A percentile compares a stretch with the other conserved stretches of the same genome.
These are phyloP conservation scores for Phalaenopsis hybrid DNA, from an alignment of 116 monocot species.

Conservation along the genomic window DNA sequence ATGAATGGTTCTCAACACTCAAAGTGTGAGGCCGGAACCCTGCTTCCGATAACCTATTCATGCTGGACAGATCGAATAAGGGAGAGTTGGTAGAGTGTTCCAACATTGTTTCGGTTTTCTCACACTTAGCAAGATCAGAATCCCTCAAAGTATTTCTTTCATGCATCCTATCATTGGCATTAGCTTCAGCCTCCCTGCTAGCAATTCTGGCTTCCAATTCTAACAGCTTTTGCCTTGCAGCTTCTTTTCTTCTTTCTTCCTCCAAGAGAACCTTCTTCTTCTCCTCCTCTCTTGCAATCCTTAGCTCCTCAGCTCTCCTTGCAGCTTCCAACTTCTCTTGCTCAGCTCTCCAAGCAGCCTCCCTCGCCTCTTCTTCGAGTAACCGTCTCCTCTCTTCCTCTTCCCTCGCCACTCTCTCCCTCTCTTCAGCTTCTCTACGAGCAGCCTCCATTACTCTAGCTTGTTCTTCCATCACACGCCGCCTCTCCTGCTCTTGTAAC, in stretches of 20 bases:
- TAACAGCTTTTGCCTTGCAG: slow-evolving; percentile 70
- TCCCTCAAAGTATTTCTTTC: slow-evolving; percentile 24
- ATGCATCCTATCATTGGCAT: slow-evolving; percentile 22
- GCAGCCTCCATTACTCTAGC: slow-evolving; percentile 57
- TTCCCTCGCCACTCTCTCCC: slow-evolving; percentile 65
- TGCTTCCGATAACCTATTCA: slow-evolving; percentile 37
- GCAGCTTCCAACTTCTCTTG: slow-evolving; percentile 65
- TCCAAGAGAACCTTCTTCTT: slow-evolving; percentile 54
- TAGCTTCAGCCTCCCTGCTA: slow-evolving; percentile 47
- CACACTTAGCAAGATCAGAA: slow-evolving; percentile 37
- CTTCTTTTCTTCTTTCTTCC: slow-evolving; percentile 92
- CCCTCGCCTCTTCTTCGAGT: slow-evolving; percentile 77
- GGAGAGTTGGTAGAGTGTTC: slow-evolving; percentile 38
- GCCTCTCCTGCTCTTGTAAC: slow-evolving; percentile 74
- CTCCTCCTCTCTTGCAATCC: slow-evolving; percentile 78
- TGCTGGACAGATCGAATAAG: slow-evolving; percentile 35
- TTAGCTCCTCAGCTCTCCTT: slow-evolving; percentile 67
- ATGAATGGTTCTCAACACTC: slow-evolving; percentile 34
- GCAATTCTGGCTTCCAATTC: slow-evolving; percentile 91
- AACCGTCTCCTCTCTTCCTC: slow-evolving; percentile 61
- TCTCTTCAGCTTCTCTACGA: slow-evolving; percentile 84
- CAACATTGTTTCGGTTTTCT: slow-evolving; percentile 58
- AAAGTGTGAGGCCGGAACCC: slow-evolving; percentile 31
- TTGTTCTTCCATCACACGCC: slow-evolving; percentile 68
- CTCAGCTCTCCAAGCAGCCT: slow-evolving; percentile 74